Percentiles rank a stretch among this genome's conserved stretches.
Evolutionary conservation across 306 rosid species (phyloP).

Genomic region (Prosopis cineraria): DNA sequence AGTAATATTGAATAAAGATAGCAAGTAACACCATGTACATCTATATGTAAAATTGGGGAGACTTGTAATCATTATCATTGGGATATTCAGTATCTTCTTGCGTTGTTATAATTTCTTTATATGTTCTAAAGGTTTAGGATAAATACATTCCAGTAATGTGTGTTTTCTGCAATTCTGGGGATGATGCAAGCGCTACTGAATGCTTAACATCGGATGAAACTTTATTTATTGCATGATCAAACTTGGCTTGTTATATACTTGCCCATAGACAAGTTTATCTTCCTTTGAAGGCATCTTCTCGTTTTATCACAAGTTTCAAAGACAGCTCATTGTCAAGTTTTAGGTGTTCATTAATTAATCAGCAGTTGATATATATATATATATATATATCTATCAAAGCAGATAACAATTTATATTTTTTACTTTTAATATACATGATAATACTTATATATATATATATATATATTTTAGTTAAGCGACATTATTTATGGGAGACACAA

Average conservation of each 20-base stretch:
- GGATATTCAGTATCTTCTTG: not conserved
- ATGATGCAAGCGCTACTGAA: not conserved
- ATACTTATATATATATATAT: too few relatives aligned
- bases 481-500: too few relatives aligned
- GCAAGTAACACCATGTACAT: not conserved
- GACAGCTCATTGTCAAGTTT: too few relatives aligned
- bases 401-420: too few relatives aligned
- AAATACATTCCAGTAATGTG: not conserved
- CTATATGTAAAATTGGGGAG: not conserved
- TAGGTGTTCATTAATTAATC: not conserved
- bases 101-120: not conserved
- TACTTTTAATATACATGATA: too few relatives aligned
- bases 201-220: not conserved
- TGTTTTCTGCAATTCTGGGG: not conserved
- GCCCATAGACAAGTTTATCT: not conserved
- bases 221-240: not conserved
- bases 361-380: too few relatives aligned
- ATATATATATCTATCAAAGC: too few relatives aligned
- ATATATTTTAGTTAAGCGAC: too few relatives aligned
- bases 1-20: not conserved
- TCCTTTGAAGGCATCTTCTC: not conserved
- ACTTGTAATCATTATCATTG: not conserved
- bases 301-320: not conserved
- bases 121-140: not conserved
- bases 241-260: not conserved